Base-by-base conservation (phyloP, 306 rosid genomes). In the Myrica gale region DNA sequence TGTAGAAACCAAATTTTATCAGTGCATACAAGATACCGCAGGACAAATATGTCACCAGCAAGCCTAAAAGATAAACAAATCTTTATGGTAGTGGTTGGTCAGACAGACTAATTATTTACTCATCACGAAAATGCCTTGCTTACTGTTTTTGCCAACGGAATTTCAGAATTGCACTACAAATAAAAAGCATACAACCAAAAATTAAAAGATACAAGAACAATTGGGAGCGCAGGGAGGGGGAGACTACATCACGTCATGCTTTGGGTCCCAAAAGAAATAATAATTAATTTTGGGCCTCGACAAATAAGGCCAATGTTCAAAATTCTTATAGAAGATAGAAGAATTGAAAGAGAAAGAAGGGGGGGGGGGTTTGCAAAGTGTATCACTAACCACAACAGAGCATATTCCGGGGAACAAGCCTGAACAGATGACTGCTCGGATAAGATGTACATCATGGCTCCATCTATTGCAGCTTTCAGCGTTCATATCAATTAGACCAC, bases 331-430 rank as follows among this genome's bases (percentile, higher is more conserved):
- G 32, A 26, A 26, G 32, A 26, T 1, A 26, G 32, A 26, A 32
- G 3, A 32, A 32, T 32, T 32, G 37, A 32, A 32, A 32, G 37
- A 26, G 37, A 32, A 32, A 2, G 16, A 63, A 48, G 77, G 43
- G 26, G 55, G 6, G 43, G 58, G 54, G 41, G 55, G 66, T 69
- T 66, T 26, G 32, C 32, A 26, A 26, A 26, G 79, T 75, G 57
- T 42, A 23, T 20, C 58, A 43, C 83, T 71, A 87, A 96, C 99
- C 93, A 92, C 89, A 85, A 92, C 83, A 82, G 98, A 92, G 82
- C 93, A 82, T 82, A 92, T 88, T 78, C 98, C 97, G 70, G 96
- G 98, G 84, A 87, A 92, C 46, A 95, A 88, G 76, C 97, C 98
- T 82, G 82, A 87, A 86, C 96, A 95, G 83, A 95, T 90, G 79